Conservation (phyloP, 1,284 basidiomycete genomes). For the Prillingera fragicola region DNA sequence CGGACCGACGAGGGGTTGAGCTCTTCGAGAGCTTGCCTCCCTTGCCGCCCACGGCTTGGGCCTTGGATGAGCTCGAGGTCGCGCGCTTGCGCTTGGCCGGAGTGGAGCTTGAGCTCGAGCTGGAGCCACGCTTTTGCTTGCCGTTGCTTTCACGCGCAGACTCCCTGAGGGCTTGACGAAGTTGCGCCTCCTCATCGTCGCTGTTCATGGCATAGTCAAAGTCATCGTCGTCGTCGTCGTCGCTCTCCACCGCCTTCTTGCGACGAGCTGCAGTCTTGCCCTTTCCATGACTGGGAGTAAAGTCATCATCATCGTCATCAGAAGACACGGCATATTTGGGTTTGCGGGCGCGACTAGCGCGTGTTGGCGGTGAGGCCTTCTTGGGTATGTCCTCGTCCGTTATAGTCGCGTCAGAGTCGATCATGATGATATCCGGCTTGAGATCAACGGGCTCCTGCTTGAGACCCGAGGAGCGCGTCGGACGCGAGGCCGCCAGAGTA, state of each 20-base stretch:
- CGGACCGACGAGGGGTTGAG: conserved; percentile 5
- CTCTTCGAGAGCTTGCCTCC: neutral
- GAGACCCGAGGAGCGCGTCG: neutral
- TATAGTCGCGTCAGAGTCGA: neutral
- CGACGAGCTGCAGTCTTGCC: conserved; percentile 9
- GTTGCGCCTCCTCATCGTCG: conserved; percentile 28
- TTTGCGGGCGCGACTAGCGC: too few relatives aligned
- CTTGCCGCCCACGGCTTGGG: neutral
- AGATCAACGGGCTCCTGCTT: neutral
- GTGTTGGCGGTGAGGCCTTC: neutral
- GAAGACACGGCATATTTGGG: neutral
- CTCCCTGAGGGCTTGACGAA: conserved; percentile 17
- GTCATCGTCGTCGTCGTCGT: conserved; percentile 8
- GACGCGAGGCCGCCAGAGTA: conserved; percentile 25
- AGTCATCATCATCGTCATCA: neutral
- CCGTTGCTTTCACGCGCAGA: conserved; percentile 2
- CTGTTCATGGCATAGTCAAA: conserved; percentile 29
- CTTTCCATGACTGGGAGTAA: conserved; percentile 14
- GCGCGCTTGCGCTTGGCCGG: neutral
- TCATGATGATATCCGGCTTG: neutral
- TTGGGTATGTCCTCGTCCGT: conserved; percentile 6
- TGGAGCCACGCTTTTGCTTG: too few relatives aligned
- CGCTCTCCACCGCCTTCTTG: conserved; percentile 14
- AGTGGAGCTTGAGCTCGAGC: neutral
- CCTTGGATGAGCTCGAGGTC: neutral